These are phyloP conservation scores for Sugiyamaella pinicola DNA, from an alignment of 1,139 yeast genomes.

Conservation along the genomic window DNA sequence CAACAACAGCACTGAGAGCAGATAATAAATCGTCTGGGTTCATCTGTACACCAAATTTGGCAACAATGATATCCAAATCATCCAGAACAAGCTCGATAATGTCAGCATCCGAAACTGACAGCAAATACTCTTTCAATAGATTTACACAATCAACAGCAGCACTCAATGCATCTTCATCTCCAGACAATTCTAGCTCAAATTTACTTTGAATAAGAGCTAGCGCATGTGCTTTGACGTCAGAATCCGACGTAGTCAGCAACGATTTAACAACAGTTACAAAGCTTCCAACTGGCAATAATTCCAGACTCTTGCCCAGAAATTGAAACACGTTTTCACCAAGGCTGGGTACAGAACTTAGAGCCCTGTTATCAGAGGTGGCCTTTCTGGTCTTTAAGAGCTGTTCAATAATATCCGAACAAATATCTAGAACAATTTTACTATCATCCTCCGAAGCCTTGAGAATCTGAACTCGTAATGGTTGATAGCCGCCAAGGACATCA, in stretches of 20 bases:
- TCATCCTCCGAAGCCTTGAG: slow-evolving; percentile 24
- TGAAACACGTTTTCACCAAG: slow-evolving; percentile 40
- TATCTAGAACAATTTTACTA: slow-evolving; percentile 22
- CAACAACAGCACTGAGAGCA: slow-evolving; percentile 55
- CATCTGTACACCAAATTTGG: slow-evolving; percentile 59
- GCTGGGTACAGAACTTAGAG: neutral
- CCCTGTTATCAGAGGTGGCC: slow-evolving; percentile 8
- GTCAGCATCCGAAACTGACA: slow-evolving; percentile 48
- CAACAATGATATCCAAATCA: slow-evolving; percentile 62
- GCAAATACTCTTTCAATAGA: slow-evolving; percentile 35
- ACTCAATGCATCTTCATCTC: slow-evolving; percentile 41
- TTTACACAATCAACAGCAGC: slow-evolving; percentile 41
- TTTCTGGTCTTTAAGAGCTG: slow-evolving; percentile 25
- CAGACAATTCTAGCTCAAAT: slow-evolving; percentile 52
- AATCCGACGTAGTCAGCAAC: slow-evolving; percentile 46
- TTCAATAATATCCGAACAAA: slow-evolving; percentile 30
- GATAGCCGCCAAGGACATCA: slow-evolving; percentile 36
- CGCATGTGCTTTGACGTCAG: slow-evolving; percentile 40
- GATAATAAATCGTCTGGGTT: slow-evolving; percentile 53
- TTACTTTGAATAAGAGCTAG: slow-evolving; percentile 64
- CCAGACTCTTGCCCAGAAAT: slow-evolving; percentile 62
- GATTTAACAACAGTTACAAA: slow-evolving; percentile 68
- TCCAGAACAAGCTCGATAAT: slow-evolving; percentile 72
- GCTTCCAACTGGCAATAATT: slow-evolving; percentile 70
- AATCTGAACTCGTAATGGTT: slow-evolving; percentile 37